Percentiles rank a stretch among this genome's conserved stretches.
phyloP scores from a whole-genome alignment of 495 filamentous ascomycete genomes.

The Glutinoglossum americanum region DNA sequence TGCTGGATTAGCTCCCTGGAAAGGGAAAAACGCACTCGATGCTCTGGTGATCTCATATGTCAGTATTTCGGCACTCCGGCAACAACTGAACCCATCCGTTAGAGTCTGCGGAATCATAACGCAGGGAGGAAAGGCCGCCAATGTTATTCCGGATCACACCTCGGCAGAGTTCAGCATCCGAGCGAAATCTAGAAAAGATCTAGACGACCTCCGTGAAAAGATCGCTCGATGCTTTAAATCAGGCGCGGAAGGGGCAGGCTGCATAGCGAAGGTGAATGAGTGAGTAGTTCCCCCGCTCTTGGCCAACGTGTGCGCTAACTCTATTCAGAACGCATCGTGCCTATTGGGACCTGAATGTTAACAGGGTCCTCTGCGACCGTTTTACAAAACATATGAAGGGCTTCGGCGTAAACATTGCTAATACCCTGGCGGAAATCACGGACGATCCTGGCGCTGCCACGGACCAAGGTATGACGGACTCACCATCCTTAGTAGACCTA shows the following conservation, averaged over 20 bases:
- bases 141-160: neutral
- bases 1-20: neutral
- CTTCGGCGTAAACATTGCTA: neutral
- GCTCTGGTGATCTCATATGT: neutral
- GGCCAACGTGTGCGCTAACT: neutral
- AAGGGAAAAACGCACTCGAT: neutral
- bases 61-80: neutral
- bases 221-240: neutral
- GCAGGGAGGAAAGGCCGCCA: neutral
- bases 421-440: neutral
- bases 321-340: neutral
- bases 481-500: neutral
- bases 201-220: neutral
- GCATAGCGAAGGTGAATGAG: neutral
- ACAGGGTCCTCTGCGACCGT: neutral
- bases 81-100: neutral
- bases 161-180: neutral
- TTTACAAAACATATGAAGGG: neutral
- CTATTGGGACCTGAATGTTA: neutral
- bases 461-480: neutral
- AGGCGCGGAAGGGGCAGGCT: neutral
- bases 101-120: neutral
- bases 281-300: neutral
- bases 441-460: neutral
- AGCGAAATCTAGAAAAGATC: neutral